Base-by-base conservation (phyloP, 2,329 filamentous ascomycete genomes). In the Akanthomyces dipterigenus region DNA sequence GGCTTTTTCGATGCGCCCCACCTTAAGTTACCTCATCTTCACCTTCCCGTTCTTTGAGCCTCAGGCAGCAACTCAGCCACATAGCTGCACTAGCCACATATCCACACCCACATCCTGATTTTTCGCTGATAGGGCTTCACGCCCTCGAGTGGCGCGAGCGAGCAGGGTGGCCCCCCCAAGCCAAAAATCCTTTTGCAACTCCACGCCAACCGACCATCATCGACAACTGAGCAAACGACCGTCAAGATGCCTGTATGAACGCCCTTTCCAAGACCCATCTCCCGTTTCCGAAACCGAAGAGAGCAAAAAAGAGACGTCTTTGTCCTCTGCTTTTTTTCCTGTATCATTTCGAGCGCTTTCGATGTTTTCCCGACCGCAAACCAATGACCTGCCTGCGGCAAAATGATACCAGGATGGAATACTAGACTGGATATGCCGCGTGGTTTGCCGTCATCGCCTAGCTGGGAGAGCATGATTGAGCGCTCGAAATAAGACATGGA, bases 171-270 rank as follows among this genome's bases (percentile, higher is more conserved):
- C 24, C 50, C 45, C 50, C 55, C 26, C 67, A 67, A 66, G 67
- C 70, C 70, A 75, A 75, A 72, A 71, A 62, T 62, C 60, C 60
- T 71, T 67, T 67, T 68, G 66, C 66, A 70, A 69, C 70, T 69
- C 65, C 66, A 66, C 67, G 64, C 68, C 69, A 71, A 64, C 65
- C 66, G 12, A 42, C 70, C 70, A 70, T 68, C 71, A 73, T 64
- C 63, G 60, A 62, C 69, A 70, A 70, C 62, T 68, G 70, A 72
- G 38, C 42, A 67, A 73, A 71, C 70, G 68, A 67, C 72, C 70
- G 68, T 65, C 73, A 77, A 73, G 69, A 77, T 77, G 75, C 73
- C 75, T 71, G 75, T 77, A 77, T 67, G 75, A 63, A 55, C 51
- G 59, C 61, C 55, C 57, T 59, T 26, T 58, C 34, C 54, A 45